These are phyloP conservation scores for Bipolaris oryzae DNA, from an alignment of 2,329 filamentous ascomycete genomes.

Conservation along the genomic window DNA sequence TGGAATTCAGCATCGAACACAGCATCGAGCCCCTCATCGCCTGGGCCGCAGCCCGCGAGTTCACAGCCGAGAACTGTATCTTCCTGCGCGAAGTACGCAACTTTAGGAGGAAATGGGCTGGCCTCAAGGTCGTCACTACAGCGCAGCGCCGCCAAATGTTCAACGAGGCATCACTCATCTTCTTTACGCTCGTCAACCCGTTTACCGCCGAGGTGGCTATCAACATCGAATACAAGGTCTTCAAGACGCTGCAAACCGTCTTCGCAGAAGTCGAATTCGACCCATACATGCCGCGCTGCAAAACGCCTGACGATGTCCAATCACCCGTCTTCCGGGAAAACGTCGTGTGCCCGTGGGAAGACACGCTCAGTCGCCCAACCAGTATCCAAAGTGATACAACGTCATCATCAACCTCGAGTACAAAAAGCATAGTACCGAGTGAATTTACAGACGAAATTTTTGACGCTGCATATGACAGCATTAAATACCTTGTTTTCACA, in stretches of 20 bases:
- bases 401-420: slow-evolving; percentile 30
- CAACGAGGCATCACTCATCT: slow-evolving; percentile 47
- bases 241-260: slow-evolving; percentile 40
- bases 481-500: slow-evolving; percentile 48
- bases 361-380: slow-evolving; percentile 39
- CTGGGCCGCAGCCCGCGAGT: slow-evolving; percentile 45
- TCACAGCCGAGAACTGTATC: slow-evolving; percentile 48
- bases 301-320: slow-evolving; percentile 30
- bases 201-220: slow-evolving; percentile 47
- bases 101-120: slow-evolving; percentile 45
- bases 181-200: slow-evolving; percentile 47
- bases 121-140: slow-evolving; percentile 34
- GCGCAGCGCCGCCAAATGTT: slow-evolving; percentile 46
- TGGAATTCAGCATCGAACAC: slow-evolving; percentile 44
- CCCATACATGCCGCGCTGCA: slow-evolving; percentile 40
- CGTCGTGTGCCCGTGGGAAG: slow-evolving; percentile 48
- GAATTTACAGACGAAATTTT: slow-evolving; percentile 45
- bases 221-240: slow-evolving; percentile 50
- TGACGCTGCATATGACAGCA: slow-evolving; percentile 46
- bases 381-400: slow-evolving; percentile 40
- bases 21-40: slow-evolving; percentile 45
- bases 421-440: slow-evolving; percentile 39
- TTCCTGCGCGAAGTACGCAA: slow-evolving; percentile 49
- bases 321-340: slow-evolving; percentile 38
- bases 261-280: slow-evolving; percentile 46